Evolutionary conservation across 2,329 filamentous ascomycete species (phyloP).

Genomic region (Alternaria gansuensis): DNA sequence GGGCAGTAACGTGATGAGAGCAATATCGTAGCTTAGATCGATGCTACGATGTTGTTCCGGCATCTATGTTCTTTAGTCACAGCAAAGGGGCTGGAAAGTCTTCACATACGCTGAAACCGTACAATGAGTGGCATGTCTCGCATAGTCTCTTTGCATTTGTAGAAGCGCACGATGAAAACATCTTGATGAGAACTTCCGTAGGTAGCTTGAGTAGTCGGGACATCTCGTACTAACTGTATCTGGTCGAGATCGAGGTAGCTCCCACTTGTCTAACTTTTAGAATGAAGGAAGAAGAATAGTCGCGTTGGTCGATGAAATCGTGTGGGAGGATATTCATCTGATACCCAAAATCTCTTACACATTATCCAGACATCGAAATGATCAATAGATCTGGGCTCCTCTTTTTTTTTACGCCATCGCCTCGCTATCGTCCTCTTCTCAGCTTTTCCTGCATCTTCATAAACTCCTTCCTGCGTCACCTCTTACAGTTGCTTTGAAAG

Average conservation of each 20-base stretch:
- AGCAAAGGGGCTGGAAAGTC: not conserved
- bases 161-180: not conserved
- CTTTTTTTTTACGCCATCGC: too few relatives aligned
- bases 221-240: not conserved
- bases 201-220: not conserved
- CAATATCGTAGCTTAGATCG: not conserved
- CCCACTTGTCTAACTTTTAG: too few relatives aligned
- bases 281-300: too few relatives aligned
- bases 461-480: not conserved
- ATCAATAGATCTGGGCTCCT: too few relatives aligned
- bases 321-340: too few relatives aligned
- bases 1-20: not conserved
- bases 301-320: too few relatives aligned
- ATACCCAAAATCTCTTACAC: too few relatives aligned
- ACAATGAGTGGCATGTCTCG: not conserved
- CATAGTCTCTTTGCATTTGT: not conserved
- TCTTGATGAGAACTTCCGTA: not conserved
- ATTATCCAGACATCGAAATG: too few relatives aligned
- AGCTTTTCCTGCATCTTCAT: not conserved
- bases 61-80: not conserved
- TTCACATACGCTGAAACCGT: not conserved
- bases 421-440: too few relatives aligned
- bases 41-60: not conserved
- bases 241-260: not conserved
- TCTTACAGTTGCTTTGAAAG: slow-evolving; percentile 18